phyloP scores from a whole-genome alignment of 2,329 filamentous ascomycete genomes.

The Graphilbum fragrans region DNA sequence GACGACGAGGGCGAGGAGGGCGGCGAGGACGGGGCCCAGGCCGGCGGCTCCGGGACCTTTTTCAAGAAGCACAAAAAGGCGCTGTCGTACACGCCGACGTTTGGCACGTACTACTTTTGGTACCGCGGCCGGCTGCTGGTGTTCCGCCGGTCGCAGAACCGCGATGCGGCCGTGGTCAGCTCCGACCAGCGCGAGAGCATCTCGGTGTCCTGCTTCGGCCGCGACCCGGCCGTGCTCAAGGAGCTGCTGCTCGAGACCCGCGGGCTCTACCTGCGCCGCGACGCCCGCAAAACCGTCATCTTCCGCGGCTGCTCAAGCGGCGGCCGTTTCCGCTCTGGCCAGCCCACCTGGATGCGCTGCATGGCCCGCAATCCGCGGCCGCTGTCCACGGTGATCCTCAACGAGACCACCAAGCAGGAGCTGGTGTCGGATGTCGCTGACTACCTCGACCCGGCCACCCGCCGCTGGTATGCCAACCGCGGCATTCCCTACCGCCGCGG shows the following conservation, averaged over 20 bases:
- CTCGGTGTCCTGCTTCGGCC: constrained; percentile 48
- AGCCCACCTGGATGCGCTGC: constrained; percentile 47
- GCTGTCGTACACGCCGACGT: constrained; percentile 52
- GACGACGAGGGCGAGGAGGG: constrained; percentile 12
- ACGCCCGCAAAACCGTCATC: constrained; percentile 51
- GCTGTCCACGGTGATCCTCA: constrained; percentile 53
- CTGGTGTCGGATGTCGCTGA: constrained; percentile 50
- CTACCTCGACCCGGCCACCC: constrained; percentile 49
- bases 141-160: constrained; percentile 40
- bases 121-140: constrained; percentile 46
- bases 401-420: constrained; percentile 45
- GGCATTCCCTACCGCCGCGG: constrained; percentile 79
- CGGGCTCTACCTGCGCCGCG: constrained; percentile 39
- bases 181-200: constrained; percentile 40
- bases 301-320: constrained; percentile 42
- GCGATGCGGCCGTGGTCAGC: constrained; percentile 21
- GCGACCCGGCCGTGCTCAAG: constrained; percentile 48
- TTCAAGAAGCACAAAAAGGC: constrained; percentile 22
- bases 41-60: neutral
- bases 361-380: constrained; percentile 48
- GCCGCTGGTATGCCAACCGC: constrained; percentile 71
- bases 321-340: constrained; percentile 17
- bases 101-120: constrained; percentile 58
- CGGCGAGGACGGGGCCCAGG: neutral
- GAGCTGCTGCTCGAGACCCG: constrained; percentile 49